Base-by-base conservation (phyloP, 2,329 filamentous ascomycete genomes). In the Endoconidiophora laricicola region DNA sequence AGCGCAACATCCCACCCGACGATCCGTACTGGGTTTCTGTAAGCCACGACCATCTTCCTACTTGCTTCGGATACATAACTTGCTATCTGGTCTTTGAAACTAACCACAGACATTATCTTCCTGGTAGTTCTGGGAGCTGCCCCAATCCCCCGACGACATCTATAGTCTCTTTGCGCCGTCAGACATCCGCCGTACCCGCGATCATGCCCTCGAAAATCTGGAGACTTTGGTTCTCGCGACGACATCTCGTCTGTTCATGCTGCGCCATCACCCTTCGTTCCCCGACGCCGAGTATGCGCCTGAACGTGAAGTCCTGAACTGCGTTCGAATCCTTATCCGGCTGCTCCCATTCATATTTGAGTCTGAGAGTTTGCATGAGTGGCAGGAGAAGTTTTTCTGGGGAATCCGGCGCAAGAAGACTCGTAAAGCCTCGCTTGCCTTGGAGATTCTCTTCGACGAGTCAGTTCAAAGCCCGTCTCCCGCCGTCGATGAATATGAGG, bases 331-430 rank as follows among this genome's bases (percentile, higher is more conserved):
- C 44, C 73, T 98, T 48, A 96, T 90, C 12, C 78, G 91, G 12
- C 69, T 98, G 44, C 70, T 98, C 24, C 91, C 91, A 4, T 98
- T 85, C 61, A 65, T 98, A 22, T 95, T 95, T 63, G 91, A 98
- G 65, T 81, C 81, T 47, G 88, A 95, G 41, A 74, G 81, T 48
- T 67, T 98, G 46, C 76, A 82, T 54, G 65, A 71, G 56, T 98
- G 91, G 91, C 87, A 96, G 61, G 82, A 94, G 55, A 78, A 74
- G 54, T 94, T 98, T 72, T 95, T 98, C 61, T 96, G 91, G 91
- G 73, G 76, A 1, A 70, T 75, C 44, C 73, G 86, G 57, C 76
- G 77, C 63, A 87, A 81, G 66, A 79, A 74, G 62, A 86, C 78
- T 39, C 77, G 79, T 52, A 79, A 75, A 57, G 71, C 76, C 6